Percentiles rank a stretch among this genome's conserved stretches.
phyloP scores from a whole-genome alignment of 257 asterid species.

The Solanum arcanum region DNA sequence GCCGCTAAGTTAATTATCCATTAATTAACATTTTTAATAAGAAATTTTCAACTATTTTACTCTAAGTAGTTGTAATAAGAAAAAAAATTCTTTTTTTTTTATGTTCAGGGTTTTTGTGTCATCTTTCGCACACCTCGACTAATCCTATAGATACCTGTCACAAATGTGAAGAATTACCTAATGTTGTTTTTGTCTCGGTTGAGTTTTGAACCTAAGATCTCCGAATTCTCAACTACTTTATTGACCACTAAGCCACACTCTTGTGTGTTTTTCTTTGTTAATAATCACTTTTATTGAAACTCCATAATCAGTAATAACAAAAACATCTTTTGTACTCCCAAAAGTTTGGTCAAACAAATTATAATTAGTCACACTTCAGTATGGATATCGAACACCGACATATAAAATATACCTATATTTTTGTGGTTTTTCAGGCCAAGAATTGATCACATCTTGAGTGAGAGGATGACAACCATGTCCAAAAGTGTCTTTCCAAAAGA shows the following conservation, averaged over 20 bases:
- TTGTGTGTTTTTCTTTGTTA: fast-evolving
- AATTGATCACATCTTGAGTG: not conserved
- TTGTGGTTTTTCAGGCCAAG: constrained; percentile 7
- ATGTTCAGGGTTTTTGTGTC: fast-evolving
- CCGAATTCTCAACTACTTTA: fast-evolving
- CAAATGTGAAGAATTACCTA: not conserved
- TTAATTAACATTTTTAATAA: too few species aligned
- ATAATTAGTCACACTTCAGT: not conserved
- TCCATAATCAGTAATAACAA: fast-evolving
- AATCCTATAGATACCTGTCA: too few species aligned
- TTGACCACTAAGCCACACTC: not conserved
- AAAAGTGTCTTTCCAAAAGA: not conserved
- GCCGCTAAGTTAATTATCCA: too few species aligned
- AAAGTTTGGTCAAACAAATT: not conserved
- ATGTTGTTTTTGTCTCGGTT: too few species aligned
- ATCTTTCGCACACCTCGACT: too few species aligned
- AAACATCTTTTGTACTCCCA: fast-evolving
- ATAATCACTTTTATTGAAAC: too few species aligned
- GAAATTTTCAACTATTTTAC: too few species aligned
- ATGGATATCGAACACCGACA: not conserved
- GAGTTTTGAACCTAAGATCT: not conserved
- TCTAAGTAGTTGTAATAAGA: too few species aligned
- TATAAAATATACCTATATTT: not conserved
- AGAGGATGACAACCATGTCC: not conserved
- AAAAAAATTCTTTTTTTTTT: fast-evolving